Evolutionary conservation across 257 asterid species (phyloP).

Genomic region (Solanum ossicruentum): DNA sequence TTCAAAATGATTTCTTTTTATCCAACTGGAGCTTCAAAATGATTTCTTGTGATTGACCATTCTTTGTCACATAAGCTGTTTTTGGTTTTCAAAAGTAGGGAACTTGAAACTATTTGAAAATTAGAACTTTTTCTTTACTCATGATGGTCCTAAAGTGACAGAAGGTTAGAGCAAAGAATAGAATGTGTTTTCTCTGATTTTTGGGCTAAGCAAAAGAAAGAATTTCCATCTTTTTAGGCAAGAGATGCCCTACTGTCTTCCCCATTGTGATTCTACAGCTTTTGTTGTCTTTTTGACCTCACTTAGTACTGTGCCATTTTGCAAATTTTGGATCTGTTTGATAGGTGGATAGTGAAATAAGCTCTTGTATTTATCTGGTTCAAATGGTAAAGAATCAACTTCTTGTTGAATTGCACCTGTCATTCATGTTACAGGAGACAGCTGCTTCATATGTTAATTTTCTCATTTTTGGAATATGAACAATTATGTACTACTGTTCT

Average conservation of each 20-base stretch:
- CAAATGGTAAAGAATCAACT: neutral
- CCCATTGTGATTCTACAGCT: neutral
- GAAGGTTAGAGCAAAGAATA: neutral
- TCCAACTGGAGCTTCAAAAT: neutral
- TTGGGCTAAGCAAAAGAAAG: neutral
- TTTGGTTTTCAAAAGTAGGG: neutral
- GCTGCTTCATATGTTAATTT: neutral
- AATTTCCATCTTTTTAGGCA: neutral
- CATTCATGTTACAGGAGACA: neutral
- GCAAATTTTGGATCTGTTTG: neutral
- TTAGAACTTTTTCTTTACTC: neutral
- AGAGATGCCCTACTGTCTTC: neutral
- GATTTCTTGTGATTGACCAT: neutral
- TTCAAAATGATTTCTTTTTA: neutral
- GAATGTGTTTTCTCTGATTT: neutral
- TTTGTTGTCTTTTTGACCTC: neutral
- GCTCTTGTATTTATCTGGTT: neutral
- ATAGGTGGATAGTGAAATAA: neutral
- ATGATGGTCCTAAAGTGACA: neutral
- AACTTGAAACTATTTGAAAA: neutral
- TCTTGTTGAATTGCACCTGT: neutral
- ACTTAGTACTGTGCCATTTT: neutral
- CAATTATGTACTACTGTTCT: neutral
- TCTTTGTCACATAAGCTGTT: neutral
- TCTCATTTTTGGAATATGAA: neutral